Conservation (phyloP, 352 stramenopile genomes). For the Blastocystis sp. region DNA sequence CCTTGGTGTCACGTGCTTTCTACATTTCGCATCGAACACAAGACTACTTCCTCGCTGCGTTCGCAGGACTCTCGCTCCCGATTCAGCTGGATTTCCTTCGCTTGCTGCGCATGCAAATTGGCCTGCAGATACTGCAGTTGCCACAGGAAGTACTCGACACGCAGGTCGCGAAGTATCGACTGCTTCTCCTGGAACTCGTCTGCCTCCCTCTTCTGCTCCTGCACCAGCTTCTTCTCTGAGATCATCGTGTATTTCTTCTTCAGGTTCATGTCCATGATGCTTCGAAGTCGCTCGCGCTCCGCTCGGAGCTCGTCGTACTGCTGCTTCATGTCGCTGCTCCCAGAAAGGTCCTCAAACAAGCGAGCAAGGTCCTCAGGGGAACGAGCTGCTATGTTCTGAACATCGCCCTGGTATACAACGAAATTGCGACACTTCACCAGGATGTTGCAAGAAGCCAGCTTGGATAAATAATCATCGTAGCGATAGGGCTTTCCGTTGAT, state of each 20-base stretch:
- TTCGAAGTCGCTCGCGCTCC: constrained; percentile 75
- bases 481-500: constrained; percentile 68
- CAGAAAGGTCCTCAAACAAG: constrained; percentile 91
- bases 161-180: constrained; percentile 70
- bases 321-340: constrained; percentile 77
- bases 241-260: constrained; percentile 86
- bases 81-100: constrained; percentile 69
- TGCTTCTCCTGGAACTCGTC: constrained; percentile 74
- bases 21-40: background rate
- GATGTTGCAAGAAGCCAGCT: constrained; percentile 88
- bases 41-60: background rate
- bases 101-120: constrained; percentile 76
- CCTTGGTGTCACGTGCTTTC: constrained; percentile 67
- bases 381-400: constrained; percentile 92
- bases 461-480: constrained; percentile 83
- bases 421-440: constrained; percentile 98
- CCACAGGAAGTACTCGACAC: constrained; percentile 87
- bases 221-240: constrained; percentile 79
- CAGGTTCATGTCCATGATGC: constrained; percentile 72
- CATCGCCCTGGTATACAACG: constrained; percentile 97
- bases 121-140: constrained; percentile 86
- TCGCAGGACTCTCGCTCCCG: constrained; percentile 64
- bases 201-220: constrained; percentile 86
- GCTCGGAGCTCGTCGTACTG: constrained; percentile 69
- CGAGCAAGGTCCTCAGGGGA: constrained; percentile 87